These are phyloP conservation scores for Allomyces macrogynus DNA, from an alignment of 192 early-diverging fungal species.

Conservation along the genomic window DNA sequence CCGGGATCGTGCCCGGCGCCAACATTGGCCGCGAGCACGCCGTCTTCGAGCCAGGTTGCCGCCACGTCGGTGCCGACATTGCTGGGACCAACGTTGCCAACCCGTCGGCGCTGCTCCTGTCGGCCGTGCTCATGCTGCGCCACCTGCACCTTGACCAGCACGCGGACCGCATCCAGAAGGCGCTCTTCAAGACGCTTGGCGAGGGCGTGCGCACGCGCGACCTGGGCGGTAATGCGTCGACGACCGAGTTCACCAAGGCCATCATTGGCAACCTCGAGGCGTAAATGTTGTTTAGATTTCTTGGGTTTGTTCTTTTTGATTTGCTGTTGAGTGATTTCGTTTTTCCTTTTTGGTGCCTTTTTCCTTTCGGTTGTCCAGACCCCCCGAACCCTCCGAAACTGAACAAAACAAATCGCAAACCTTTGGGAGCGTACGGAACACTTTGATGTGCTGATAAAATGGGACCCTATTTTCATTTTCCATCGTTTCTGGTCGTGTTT, in stretches of 20 bases:
- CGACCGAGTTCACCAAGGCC: slow-evolving; percentile 83
- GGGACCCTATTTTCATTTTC: no score
- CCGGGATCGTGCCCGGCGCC: slow-evolving; percentile 88
- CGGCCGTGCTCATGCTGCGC: slow-evolving; percentile 86
- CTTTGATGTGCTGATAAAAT: no score
- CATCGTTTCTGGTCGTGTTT: no score
- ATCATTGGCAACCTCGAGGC: slow-evolving; percentile 44
- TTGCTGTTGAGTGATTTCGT: no score
- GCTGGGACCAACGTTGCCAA: slow-evolving; percentile 88
- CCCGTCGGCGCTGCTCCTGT: slow-evolving; percentile 81
- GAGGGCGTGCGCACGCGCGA: slow-evolving; percentile 66
- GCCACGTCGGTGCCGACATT: slow-evolving; percentile 95
- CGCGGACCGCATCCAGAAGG: slow-evolving; percentile 75
- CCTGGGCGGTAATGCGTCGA: slow-evolving; percentile 65
- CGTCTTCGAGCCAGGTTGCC: slow-evolving; percentile 95
- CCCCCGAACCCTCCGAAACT: no score
- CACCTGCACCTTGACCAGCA: slow-evolving; percentile 76
- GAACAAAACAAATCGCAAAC: no score
- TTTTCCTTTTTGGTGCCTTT: no score
- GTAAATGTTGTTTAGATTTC: no score
- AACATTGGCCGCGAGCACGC: slow-evolving; percentile 96
- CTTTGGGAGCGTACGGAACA: no score
- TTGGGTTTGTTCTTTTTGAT: no score
- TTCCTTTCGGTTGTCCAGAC: no score
- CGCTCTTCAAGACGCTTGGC: slow-evolving; percentile 73